Evolutionary conservation across 2,329 filamentous ascomycete genomes (phyloP).

Genomic region (Penicillium freii): DNA sequence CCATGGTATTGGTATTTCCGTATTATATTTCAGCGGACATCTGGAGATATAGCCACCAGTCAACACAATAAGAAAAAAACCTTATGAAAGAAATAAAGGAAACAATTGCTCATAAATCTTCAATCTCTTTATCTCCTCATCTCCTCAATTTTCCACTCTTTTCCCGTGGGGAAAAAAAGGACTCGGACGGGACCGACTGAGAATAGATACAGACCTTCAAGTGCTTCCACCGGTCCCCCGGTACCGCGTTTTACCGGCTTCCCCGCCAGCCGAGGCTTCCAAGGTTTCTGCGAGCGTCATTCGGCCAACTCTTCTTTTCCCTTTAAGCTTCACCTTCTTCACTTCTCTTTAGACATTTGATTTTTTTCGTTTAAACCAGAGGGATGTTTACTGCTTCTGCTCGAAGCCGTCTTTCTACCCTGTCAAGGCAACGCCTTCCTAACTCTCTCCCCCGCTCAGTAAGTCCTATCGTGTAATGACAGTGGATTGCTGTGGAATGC

Average conservation of each 20-base stretch:
- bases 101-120: not conserved
- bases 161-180: constrained; percentile 5
- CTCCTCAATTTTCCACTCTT: not conserved
- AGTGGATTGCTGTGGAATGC: not conserved
- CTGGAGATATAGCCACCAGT: not conserved
- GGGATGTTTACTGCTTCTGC: constrained; percentile 47
- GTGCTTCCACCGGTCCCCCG: not conserved
- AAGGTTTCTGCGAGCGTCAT: not conserved
- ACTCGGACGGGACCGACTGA: constrained; percentile 13
- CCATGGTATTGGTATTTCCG: not conserved
- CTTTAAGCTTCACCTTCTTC: constrained; percentile 14
- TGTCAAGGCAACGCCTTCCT: constrained; percentile 40
- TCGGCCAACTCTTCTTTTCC: constrained; percentile 4
- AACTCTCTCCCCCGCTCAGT: constrained; percentile 38
- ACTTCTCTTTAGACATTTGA: constrained; percentile 8
- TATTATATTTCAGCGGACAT: not conserved
- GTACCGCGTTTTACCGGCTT: constrained; percentile 14
- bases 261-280: constrained; percentile 24
- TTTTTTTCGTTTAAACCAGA: constrained; percentile 20
- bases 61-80: not conserved
- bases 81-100: not conserved
- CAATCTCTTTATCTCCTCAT: not conserved
- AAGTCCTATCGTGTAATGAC: constrained; percentile 15
- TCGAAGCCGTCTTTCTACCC: constrained; percentile 43
- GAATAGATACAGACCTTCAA: not conserved